These are phyloP conservation scores for Ochetophila trinervis DNA, from an alignment of 306 rosid species.

Conservation along the genomic window DNA sequence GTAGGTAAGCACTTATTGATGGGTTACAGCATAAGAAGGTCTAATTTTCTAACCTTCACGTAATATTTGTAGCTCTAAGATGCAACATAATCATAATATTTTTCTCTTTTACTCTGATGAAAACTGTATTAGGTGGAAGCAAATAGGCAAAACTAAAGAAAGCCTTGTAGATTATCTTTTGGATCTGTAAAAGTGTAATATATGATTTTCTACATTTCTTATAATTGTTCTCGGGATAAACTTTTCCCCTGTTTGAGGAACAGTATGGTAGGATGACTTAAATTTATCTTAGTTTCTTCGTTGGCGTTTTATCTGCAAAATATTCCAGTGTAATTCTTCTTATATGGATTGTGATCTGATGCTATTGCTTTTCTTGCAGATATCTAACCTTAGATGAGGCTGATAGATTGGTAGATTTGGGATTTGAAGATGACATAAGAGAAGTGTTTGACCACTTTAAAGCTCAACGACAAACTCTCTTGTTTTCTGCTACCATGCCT, in stretches of 20 bases:
- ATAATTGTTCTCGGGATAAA: neutral
- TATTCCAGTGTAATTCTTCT: neutral
- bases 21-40: too few relatives aligned
- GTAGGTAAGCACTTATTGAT: slow-evolving; percentile 39
- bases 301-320: neutral
- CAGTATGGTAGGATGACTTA: neutral
- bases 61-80: neutral
- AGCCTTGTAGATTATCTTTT: neutral
- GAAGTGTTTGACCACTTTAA: slow-evolving; percentile 92
- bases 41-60: neutral
- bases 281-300: neutral
- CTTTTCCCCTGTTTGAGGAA: too few relatives aligned
- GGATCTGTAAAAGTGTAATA: neutral
- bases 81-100: neutral
- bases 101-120: neutral
- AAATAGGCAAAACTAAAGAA: neutral
- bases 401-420: slow-evolving; percentile 88
- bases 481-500: slow-evolving; percentile 96
- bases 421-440: slow-evolving; percentile 84
- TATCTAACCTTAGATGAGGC: slow-evolving; percentile 91
- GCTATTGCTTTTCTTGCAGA: slow-evolving; percentile 24
- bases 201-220: neutral
- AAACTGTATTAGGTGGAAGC: neutral
- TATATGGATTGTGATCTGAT: slow-evolving; percentile 5
- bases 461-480: slow-evolving; percentile 85